phyloP scores from a whole-genome alignment of 805 yeast genomes.

The Nakazawaea peltata region DNA sequence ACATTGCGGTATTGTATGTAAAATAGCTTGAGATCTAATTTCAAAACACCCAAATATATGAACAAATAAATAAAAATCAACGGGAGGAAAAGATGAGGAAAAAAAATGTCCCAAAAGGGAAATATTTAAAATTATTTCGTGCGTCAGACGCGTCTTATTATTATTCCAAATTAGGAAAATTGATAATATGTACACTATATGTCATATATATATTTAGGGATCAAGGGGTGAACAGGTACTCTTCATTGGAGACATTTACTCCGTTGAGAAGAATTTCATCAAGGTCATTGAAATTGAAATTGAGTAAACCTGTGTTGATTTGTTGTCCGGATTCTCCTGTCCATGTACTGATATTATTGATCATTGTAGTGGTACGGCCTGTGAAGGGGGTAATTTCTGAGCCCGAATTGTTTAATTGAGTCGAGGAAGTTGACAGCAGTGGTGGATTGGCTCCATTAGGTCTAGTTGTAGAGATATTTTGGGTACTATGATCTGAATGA shows the following conservation, averaged over 20 bases:
- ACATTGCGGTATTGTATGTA: no score
- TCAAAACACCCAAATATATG: no score
- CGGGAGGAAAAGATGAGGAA: neutral
- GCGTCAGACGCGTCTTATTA: constrained; percentile 10
- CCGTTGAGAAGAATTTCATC: constrained; percentile 7
- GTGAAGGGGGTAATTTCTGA: constrained; percentile 26
- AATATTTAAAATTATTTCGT: no score
- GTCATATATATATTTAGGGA: neutral
- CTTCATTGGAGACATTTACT: constrained; percentile 5
- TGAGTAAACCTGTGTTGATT: constrained; percentile 25
- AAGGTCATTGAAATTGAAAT: constrained; percentile 8
- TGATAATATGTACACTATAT: neutral
- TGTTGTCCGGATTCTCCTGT: constrained; percentile 40
- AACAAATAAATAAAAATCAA: no score
- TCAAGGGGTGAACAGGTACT: constrained; percentile 8
- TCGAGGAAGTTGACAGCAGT: constrained; percentile 15
- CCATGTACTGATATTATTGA: constrained; percentile 54
- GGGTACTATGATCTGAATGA: neutral
- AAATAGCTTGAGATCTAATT: no score
- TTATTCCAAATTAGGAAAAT: constrained; percentile 6
- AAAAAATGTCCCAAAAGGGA: no score
- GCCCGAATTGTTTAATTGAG: constrained; percentile 18
- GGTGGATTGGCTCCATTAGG: neutral
- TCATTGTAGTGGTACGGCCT: constrained; percentile 51
- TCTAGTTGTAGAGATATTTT: neutral